phyloP scores from a whole-genome alignment of 2,329 filamentous ascomycete genomes.

The Lasiodiplodia sp. region DNA sequence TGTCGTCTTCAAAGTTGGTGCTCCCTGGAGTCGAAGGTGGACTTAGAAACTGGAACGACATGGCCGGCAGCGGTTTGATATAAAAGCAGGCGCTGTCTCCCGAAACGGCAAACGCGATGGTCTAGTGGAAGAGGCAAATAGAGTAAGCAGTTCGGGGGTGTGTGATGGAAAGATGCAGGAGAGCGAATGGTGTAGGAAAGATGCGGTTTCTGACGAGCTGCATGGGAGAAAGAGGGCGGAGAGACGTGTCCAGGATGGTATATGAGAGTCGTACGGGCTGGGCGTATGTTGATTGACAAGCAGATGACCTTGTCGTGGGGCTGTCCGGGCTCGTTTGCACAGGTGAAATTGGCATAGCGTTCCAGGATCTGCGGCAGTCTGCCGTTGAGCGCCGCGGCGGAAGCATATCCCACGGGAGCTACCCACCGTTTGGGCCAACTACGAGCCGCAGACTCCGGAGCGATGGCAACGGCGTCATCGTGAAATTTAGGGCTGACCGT shows the following conservation, averaged over 20 bases:
- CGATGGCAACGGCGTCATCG: constrained; percentile 18
- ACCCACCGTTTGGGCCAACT: constrained; percentile 13
- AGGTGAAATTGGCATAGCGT: constrained; percentile 25
- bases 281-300: constrained; percentile 23
- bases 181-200: background rate
- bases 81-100: constrained; percentile 3
- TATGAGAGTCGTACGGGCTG: constrained; percentile 16
- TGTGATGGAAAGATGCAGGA: constrained; percentile 4
- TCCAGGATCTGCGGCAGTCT: constrained; percentile 22
- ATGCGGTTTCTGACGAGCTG: constrained; percentile 16
- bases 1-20: background rate
- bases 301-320: constrained; percentile 25
- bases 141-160: background rate
- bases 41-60: constrained; percentile 23
- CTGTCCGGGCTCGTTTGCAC: constrained; percentile 20
- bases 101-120: background rate
- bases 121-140: constrained; percentile 7
- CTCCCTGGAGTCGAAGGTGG: constrained; percentile 15
- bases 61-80: constrained; percentile 17
- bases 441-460: constrained; percentile 16
- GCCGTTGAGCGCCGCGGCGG: constrained; percentile 5
- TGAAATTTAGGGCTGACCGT: constrained; percentile 25
- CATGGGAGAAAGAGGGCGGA: constrained; percentile 25
- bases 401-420: constrained; percentile 23
- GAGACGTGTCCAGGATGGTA: background rate